Percentiles rank a stretch among this genome's conserved stretches.
phyloP scores from a whole-genome alignment of 345 rosid genomes.

The Citrus medica region DNA sequence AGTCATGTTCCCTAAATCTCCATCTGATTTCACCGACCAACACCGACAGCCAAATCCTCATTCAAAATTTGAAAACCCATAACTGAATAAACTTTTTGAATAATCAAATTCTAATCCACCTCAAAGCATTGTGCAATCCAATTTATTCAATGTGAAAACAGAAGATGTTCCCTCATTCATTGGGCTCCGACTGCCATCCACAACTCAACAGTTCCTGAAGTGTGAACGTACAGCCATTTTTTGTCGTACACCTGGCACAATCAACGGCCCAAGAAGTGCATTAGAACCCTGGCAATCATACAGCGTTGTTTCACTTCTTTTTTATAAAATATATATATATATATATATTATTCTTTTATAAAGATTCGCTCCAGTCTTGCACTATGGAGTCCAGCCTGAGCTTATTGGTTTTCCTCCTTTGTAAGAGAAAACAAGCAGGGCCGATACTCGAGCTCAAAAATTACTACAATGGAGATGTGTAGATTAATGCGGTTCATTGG shows the following conservation, averaged over 20 bases:
- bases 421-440: too few relatives aligned
- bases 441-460: neutral
- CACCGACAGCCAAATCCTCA: neutral
- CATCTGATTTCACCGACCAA: neutral
- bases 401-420: neutral
- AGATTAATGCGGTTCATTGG: slow-evolving; percentile 8
- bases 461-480: slow-evolving; percentile 11
- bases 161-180: neutral
- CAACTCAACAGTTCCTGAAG: slow-evolving; percentile 7
- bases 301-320: neutral
- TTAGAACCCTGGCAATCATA: neutral
- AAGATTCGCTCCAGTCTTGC: neutral
- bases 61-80: slow-evolving; percentile 3
- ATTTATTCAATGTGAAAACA: neutral
- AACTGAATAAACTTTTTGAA: neutral
- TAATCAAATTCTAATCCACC: neutral
- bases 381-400: neutral
- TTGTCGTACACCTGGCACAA: neutral
- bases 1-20: neutral
- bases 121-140: neutral
- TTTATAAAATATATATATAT: too few relatives aligned
- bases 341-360: too few relatives aligned
- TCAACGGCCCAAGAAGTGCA: slow-evolving; percentile 3
- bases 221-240: slow-evolving; percentile 10
- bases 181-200: slow-evolving; percentile 2